phyloP scores from a whole-genome alignment of 2,329 filamentous ascomycete species.

The Clonostachys rosea region DNA sequence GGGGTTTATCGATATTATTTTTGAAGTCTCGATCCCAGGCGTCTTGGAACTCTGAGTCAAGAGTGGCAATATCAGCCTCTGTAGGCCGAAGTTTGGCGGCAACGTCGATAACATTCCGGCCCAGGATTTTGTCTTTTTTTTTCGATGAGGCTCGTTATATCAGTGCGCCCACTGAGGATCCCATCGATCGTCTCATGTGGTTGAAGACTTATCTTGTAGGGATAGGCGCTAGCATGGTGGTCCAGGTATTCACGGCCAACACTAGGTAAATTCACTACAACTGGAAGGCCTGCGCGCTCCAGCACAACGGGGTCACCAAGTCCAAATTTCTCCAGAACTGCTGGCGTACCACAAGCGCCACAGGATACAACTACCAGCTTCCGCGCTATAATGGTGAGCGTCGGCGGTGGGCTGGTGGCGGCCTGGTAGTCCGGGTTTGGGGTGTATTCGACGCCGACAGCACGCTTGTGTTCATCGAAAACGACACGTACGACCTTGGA shows the following conservation, averaged over 20 bases:
- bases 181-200: slow-evolving; percentile 37
- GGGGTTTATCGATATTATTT: slow-evolving; percentile 31
- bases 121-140: slow-evolving; percentile 40
- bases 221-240: slow-evolving; percentile 47
- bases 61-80: slow-evolving; percentile 40
- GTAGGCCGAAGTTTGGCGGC: slow-evolving; percentile 50
- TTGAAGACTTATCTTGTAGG: slow-evolving; percentile 32
- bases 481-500: slow-evolving; percentile 47
- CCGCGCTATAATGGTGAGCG: slow-evolving; percentile 21
- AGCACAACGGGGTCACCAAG: slow-evolving; percentile 25
- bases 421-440: slow-evolving; percentile 7
- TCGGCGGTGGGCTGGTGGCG: not conserved
- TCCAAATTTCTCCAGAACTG: slow-evolving; percentile 37
- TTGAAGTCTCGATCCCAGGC: slow-evolving; percentile 53
- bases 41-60: slow-evolving; percentile 47
- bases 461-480: slow-evolving; percentile 40
- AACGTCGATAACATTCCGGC: slow-evolving; percentile 55
- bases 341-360: slow-evolving; percentile 36
- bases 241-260: slow-evolving; percentile 52
- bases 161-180: slow-evolving; percentile 39
- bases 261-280: slow-evolving; percentile 40
- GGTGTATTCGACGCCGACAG: slow-evolving; percentile 48
- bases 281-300: slow-evolving; percentile 36
- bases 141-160: not conserved
- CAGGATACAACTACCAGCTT: slow-evolving; percentile 38